Evolutionary conservation across 495 filamentous ascomycete genomes (phyloP).

Genomic region (Hypoxylon fuscum): DNA sequence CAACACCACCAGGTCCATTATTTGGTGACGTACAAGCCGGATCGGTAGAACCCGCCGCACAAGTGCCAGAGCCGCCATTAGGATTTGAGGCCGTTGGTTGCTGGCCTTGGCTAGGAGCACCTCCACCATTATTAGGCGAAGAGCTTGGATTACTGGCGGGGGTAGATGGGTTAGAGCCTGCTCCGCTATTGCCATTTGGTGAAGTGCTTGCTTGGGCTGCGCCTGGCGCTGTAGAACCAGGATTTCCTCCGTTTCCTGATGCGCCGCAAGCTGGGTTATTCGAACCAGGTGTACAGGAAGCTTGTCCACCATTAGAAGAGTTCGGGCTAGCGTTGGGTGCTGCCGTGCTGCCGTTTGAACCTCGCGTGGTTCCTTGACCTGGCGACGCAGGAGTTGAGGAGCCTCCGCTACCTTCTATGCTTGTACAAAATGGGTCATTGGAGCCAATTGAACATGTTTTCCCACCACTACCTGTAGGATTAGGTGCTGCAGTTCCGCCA

Average conservation of each 20-base stretch:
- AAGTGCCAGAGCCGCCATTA: slow-evolving; percentile 19
- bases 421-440: slow-evolving; percentile 14
- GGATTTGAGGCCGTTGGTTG: slow-evolving; percentile 24
- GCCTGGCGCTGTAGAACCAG: slow-evolving; percentile 6
- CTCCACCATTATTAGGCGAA: slow-evolving; percentile 8
- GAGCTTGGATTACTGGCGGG: slow-evolving; percentile 10
- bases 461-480: neutral
- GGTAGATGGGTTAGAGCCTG: slow-evolving; percentile 18
- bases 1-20: neutral
- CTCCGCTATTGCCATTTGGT: slow-evolving; percentile 12
- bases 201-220: slow-evolving; percentile 26
- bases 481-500: slow-evolving; percentile 4
- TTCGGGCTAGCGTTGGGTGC: slow-evolving; percentile 19
- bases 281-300: slow-evolving; percentile 26
- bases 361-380: slow-evolving; percentile 6
- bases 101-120: slow-evolving; percentile 22
- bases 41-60: slow-evolving; percentile 30
- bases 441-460: slow-evolving; percentile 5
- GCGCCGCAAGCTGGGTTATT: slow-evolving; percentile 25
- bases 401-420: slow-evolving; percentile 5
- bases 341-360: slow-evolving; percentile 5
- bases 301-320: slow-evolving; percentile 12
- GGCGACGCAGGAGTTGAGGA: slow-evolving; percentile 5
- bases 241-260: slow-evolving; percentile 10
- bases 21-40: slow-evolving; percentile 23